Evolutionary conservation across 2,329 filamentous ascomycete species (phyloP).

Genomic region (Beauveria brongniartii): DNA sequence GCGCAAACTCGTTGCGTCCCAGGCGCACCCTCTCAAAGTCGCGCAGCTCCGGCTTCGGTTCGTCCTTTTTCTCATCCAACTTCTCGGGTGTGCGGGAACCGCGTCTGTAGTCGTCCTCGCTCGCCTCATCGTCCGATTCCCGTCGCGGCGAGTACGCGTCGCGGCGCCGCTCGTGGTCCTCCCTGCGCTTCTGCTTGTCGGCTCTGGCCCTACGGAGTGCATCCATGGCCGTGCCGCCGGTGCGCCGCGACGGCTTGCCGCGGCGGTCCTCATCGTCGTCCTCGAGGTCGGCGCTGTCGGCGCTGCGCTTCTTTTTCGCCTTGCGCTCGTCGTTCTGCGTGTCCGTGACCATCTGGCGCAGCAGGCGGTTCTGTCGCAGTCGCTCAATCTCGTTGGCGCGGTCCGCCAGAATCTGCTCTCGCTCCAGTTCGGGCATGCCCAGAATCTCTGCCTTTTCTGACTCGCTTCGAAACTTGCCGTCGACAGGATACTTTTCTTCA

Average conservation of each 20-base stretch:
- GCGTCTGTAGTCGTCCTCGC: conserved; percentile 66
- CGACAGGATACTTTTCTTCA: conserved; percentile 69
- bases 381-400: conserved; percentile 76
- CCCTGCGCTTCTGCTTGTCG: conserved; percentile 44
- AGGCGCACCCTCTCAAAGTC: conserved; percentile 81
- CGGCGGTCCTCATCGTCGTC: conserved; percentile 40
- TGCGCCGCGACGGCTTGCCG: conserved; percentile 67
- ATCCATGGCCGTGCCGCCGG: conserved; percentile 61
- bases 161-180: conserved; percentile 54
- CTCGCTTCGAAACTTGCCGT: conserved; percentile 72
- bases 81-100: conserved; percentile 49
- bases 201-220: conserved; percentile 52
- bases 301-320: conserved; percentile 65
- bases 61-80: conserved; percentile 46
- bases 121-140: conserved; percentile 54
- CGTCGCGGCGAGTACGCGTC: conserved; percentile 35
- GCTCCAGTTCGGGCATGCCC: conserved; percentile 80
- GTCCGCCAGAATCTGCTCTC: conserved; percentile 83
- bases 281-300: conserved; percentile 68
- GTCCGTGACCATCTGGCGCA: conserved; percentile 67
- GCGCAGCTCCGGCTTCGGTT: conserved; percentile 64
- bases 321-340: conserved; percentile 55
- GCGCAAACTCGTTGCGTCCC: conserved; percentile 76
- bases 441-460: conserved; percentile 73
- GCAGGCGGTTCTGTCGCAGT: conserved; percentile 71